These are phyloP conservation scores for Lipomyces mesembrius DNA, from an alignment of 805 yeast genomes.

Conservation along the genomic window DNA sequence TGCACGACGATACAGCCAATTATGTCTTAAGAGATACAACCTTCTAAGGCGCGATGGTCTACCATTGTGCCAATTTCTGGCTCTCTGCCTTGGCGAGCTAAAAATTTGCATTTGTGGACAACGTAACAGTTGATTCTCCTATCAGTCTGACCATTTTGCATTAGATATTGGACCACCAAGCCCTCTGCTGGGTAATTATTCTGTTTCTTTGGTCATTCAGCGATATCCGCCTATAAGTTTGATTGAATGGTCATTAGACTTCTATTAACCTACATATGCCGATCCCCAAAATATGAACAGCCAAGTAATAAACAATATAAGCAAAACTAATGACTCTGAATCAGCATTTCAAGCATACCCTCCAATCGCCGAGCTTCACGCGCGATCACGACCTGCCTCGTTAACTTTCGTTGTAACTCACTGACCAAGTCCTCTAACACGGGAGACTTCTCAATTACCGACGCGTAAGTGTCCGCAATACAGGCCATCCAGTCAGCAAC, in stretches of 20 bases:
- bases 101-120: too few relatives aligned
- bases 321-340: slow-evolving; percentile 42
- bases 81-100: too few relatives aligned
- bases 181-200: too few relatives aligned
- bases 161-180: neutral
- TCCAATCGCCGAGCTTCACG: slow-evolving; percentile 86
- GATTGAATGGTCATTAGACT: neutral
- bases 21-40: too few relatives aligned
- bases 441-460: slow-evolving; percentile 61
- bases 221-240: neutral
- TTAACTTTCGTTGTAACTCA: slow-evolving; percentile 60
- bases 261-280: neutral
- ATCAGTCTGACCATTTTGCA: neutral
- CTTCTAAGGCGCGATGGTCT: too few relatives aligned
- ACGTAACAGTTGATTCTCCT: neutral
- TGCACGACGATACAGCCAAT: too few relatives aligned
- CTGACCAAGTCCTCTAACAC: slow-evolving; percentile 74
- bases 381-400: slow-evolving; percentile 73
- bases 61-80: too few relatives aligned
- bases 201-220: neutral
- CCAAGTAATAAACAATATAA: neutral
- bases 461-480: slow-evolving; percentile 67
- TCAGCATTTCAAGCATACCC: slow-evolving; percentile 90
- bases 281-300: neutral
- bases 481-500: slow-evolving; percentile 72